These are phyloP conservation scores for Boletus patriciae DNA, from an alignment of 768 basidiomycete species.

Conservation along the genomic window DNA sequence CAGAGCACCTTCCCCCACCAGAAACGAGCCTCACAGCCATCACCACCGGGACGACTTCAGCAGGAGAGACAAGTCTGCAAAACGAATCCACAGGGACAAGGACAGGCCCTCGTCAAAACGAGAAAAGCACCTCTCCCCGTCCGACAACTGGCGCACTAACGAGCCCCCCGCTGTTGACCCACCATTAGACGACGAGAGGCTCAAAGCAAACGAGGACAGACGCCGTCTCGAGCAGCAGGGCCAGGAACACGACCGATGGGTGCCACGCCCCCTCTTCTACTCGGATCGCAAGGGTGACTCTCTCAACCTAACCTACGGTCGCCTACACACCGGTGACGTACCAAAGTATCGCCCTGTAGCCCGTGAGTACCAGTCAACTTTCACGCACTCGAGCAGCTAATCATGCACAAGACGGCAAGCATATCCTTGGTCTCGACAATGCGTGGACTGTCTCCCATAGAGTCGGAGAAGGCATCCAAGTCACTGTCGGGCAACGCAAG, in stretches of 20 bases:
- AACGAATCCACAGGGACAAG: slow-evolving; percentile 28
- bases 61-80: slow-evolving; percentile 23
- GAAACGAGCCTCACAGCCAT: slow-evolving; percentile 17
- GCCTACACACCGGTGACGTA: slow-evolving; percentile 57
- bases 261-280: slow-evolving; percentile 46
- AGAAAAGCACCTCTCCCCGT: slow-evolving; percentile 30
- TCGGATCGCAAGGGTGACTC: slow-evolving; percentile 67
- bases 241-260: slow-evolving; percentile 24
- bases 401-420: slow-evolving; percentile 46
- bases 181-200: slow-evolving; percentile 31
- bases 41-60: slow-evolving; percentile 14
- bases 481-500: slow-evolving; percentile 47
- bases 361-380: slow-evolving; percentile 43
- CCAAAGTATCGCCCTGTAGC: slow-evolving; percentile 63
- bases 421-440: slow-evolving; percentile 60
- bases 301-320: slow-evolving; percentile 67
- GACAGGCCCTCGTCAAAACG: slow-evolving; percentile 31
- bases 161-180: slow-evolving; percentile 13
- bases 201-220: slow-evolving; percentile 38
- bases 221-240: slow-evolving; percentile 21
- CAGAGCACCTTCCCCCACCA: slow-evolving; percentile 15
- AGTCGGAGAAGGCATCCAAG: slow-evolving; percentile 66
- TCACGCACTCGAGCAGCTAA: slow-evolving; percentile 43
- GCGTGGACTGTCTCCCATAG: slow-evolving; percentile 47
- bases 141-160: slow-evolving; percentile 25